These are phyloP conservation scores for Phaeoacremonium minimum DNA, from an alignment of 2,329 filamentous ascomycete species.

Conservation along the genomic window DNA sequence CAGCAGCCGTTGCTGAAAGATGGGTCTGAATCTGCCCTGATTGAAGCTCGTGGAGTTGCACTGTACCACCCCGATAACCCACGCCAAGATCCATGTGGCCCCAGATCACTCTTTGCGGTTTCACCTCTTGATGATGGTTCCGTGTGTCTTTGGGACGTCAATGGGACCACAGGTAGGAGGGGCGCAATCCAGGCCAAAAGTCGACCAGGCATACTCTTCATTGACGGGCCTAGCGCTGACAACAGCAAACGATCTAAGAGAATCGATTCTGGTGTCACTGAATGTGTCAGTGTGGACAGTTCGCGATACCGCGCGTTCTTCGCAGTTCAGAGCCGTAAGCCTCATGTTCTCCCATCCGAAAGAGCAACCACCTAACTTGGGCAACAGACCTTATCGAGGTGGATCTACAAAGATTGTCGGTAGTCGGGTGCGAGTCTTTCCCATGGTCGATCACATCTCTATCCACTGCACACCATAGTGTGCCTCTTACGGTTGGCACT, in stretches of 20 bases:
- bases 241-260: conserved; percentile 51
- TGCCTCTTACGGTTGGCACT: conserved; percentile 81
- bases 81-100: conserved; percentile 41
- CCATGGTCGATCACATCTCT: conserved; percentile 81
- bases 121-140: conserved; percentile 83
- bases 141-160: conserved; percentile 81
- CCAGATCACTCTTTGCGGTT: conserved; percentile 52
- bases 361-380: no score
- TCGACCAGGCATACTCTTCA: conserved; percentile 61
- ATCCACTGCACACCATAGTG: conserved; percentile 60
- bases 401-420: conserved; percentile 68
- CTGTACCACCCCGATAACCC: conserved; percentile 53
- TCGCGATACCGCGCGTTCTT: conserved; percentile 67
- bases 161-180: conserved; percentile 45
- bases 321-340: conserved; percentile 67
- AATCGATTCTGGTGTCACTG: conserved; percentile 69
- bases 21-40: conserved; percentile 35
- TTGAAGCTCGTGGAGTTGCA: conserved; percentile 71
- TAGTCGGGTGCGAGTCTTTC: conserved; percentile 67
- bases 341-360: conserved; percentile 2
- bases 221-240: conserved; percentile 40
- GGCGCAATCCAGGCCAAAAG: conserved; percentile 66
- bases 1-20: conserved; percentile 51
- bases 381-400: conserved; percentile 66
- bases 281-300: conserved; percentile 79